These are phyloP conservation scores for Geotrichum macrosporum DNA, from an alignment of 1,139 yeast genomes.

Conservation along the genomic window DNA sequence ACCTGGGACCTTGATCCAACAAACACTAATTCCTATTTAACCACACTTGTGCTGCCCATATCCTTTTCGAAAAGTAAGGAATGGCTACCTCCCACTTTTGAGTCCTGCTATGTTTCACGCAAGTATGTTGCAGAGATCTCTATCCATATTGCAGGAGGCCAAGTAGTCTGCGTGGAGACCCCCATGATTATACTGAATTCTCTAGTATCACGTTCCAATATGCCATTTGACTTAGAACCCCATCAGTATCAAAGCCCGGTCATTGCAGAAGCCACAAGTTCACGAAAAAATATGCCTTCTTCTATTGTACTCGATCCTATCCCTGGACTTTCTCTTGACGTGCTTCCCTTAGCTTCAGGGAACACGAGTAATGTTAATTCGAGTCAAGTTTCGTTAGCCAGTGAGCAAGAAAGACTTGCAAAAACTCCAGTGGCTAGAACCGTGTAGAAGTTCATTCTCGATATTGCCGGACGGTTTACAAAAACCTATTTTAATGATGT, in stretches of 20 bases:
- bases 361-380: background rate
- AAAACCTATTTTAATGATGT: too few species aligned
- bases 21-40: background rate
- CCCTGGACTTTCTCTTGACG: background rate
- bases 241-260: constrained; percentile 15
- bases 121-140: constrained; percentile 8
- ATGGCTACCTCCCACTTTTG: constrained; percentile 15
- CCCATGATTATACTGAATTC: constrained; percentile 6
- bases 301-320: background rate
- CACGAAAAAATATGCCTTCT: background rate
- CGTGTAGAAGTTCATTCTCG: background rate
- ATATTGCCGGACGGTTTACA: too few species aligned
- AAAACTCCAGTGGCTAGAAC: constrained; percentile 1
- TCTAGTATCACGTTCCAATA: constrained; percentile 8
- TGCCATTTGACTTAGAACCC: constrained; percentile 17
- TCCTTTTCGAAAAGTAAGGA: background rate
- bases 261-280: background rate
- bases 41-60: constrained; percentile 6
- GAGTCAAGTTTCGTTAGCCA: background rate
- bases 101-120: constrained; percentile 15
- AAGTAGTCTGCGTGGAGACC: constrained; percentile 1
- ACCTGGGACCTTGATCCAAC: constrained; percentile 1
- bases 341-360: background rate
- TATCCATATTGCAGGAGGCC: constrained; percentile 1
- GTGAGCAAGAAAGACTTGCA: background rate